Percentiles rank a stretch among this genome's conserved stretches.
phyloP scores from a whole-genome alignment of 2,329 filamentous ascomycete genomes.

The Botrytis medusae region DNA sequence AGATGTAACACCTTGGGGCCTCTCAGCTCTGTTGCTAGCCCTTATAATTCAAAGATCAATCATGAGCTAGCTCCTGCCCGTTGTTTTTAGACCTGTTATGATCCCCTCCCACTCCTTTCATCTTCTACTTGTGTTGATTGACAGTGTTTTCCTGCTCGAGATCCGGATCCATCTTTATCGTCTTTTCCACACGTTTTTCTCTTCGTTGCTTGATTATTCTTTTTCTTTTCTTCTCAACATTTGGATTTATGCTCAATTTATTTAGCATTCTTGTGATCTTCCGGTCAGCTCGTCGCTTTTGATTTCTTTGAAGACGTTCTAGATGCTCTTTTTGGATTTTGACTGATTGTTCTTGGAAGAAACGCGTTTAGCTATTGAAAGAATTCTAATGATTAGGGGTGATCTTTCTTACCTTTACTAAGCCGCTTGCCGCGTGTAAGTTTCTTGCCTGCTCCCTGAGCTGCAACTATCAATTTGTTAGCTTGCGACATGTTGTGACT shows the following conservation, averaged over 20 bases:
- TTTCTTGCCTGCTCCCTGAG: neutral
- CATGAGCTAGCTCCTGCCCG: too few relatives aligned
- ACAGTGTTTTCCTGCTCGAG: too few relatives aligned
- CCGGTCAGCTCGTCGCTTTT: neutral
- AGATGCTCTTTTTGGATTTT: neutral
- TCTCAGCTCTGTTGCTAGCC: too few relatives aligned
- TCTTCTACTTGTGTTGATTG: too few relatives aligned
- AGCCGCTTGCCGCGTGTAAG: neutral
- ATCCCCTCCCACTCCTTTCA: too few relatives aligned
- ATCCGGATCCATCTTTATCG: too few relatives aligned
- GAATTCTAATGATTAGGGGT: neutral
- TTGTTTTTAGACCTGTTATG: too few relatives aligned
- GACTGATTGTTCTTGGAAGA: neutral
- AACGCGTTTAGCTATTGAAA: neutral
- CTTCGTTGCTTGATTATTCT: neutral
- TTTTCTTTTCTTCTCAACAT: neutral
- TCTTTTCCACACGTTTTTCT: neutral
- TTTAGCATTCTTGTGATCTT: neutral
- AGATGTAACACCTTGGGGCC: too few relatives aligned
- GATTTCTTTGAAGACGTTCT: neutral
- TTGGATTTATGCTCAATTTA: neutral
- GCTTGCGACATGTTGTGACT: neutral
- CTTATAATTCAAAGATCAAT: too few relatives aligned
- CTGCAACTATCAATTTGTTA: neutral
- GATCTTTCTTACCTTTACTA: neutral